These are phyloP conservation scores for Ascochyta rabiei DNA, from an alignment of 2,329 filamentous ascomycete species.

Conservation along the genomic window DNA sequence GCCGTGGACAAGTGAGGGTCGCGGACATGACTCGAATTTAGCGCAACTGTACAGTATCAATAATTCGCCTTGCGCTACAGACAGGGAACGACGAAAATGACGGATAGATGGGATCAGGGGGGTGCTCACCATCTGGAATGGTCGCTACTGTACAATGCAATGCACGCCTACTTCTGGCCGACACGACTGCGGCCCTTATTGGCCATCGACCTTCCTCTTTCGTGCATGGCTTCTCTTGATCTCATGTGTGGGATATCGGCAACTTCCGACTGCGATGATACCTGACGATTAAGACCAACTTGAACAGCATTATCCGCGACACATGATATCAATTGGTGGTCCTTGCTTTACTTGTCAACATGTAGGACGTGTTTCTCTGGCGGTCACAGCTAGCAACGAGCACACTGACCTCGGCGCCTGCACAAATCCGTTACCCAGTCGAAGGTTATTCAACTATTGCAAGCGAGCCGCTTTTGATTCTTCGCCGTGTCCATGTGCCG, in stretches of 20 bases:
- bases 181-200: slow-evolving; percentile 16
- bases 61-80: slow-evolving; percentile 24
- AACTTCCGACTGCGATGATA: slow-evolving; percentile 13
- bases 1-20: slow-evolving; percentile 1
- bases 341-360: neutral
- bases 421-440: neutral
- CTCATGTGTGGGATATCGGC: slow-evolving; percentile 16
- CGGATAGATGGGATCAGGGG: slow-evolving; percentile 21
- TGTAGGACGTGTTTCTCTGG: neutral
- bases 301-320: neutral
- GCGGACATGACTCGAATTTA: slow-evolving; percentile 6
- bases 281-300: slow-evolving; percentile 10
- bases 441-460: neutral
- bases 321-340: slow-evolving; percentile 8
- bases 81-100: slow-evolving; percentile 27
- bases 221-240: slow-evolving; percentile 11
- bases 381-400: neutral
- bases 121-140: slow-evolving; percentile 24
- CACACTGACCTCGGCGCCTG: neutral
- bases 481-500: neutral
- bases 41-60: slow-evolving; percentile 29
- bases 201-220: slow-evolving; percentile 27
- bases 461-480: neutral
- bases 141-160: slow-evolving; percentile 20
- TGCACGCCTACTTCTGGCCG: slow-evolving; percentile 18